Evolutionary conservation across 164 flowering plant species (phyloP).

Genomic region (Platanus orientalis): DNA sequence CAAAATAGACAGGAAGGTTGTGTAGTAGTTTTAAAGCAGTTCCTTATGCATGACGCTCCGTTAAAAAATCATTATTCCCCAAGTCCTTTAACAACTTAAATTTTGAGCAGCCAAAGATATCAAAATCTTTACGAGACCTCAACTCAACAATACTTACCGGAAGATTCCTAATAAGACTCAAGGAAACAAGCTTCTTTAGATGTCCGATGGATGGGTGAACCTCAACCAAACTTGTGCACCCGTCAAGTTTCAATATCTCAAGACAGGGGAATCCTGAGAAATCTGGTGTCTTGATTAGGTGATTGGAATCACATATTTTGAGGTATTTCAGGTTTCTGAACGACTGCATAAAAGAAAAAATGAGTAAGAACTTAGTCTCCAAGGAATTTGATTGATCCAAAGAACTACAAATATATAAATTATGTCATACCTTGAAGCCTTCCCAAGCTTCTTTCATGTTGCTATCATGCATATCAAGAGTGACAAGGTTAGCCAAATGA

Average conservation of each 20-base stretch:
- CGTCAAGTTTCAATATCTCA: slow-evolving; percentile 4
- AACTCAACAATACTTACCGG: slow-evolving; percentile 1
- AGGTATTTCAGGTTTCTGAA: background rate
- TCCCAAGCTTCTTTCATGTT: slow-evolving; percentile 6
- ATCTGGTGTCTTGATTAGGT: background rate
- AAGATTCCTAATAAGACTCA: slow-evolving; percentile 11
- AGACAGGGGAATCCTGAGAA: background rate
- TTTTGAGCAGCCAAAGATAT: slow-evolving; percentile 14
- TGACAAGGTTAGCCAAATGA: slow-evolving; percentile 9
- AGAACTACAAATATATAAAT: background rate
- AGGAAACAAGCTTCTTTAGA: background rate
- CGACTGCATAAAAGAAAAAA: background rate
- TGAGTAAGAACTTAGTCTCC: background rate
- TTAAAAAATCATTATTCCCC: background rate
- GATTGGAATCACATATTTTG: background rate
- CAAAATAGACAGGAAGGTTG: too few relatives aligned
- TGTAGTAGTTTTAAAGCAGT: slow-evolving; percentile 3
- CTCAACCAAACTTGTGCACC: slow-evolving; percentile 14
- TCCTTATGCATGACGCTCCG: background rate
- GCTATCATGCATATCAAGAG: slow-evolving; percentile 14
- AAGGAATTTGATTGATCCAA: background rate
- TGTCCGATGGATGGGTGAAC: slow-evolving; percentile 8
- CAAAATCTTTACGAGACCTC: slow-evolving; percentile 2
- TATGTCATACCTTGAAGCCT: slow-evolving; percentile 1
- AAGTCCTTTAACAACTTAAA: slow-evolving; percentile 10